Base-by-base conservation (phyloP, 176 grass and related monocot species). In the Cocos nucifera region DNA sequence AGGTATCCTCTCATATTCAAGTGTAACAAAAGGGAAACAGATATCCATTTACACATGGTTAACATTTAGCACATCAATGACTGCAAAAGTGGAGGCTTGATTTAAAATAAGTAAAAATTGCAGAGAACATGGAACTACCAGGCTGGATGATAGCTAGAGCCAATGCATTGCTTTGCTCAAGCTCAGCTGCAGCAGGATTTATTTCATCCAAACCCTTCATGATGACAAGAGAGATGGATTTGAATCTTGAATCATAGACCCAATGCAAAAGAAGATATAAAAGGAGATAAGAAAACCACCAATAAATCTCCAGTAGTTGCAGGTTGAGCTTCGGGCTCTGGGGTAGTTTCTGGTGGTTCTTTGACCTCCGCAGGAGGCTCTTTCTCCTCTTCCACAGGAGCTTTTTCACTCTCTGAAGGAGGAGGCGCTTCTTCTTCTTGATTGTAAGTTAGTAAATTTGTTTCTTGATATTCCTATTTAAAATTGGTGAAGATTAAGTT, bases 191-290 rank as follows among this genome's bases (percentile, higher is more conserved):
- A 66, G 79, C 64, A 53, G 93, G 93, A 62, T 92, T 88, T 56
- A 88, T 67, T 85, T 91, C 84, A 53, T 98, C 79, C 67, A 98
- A 81, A 53, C 86, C 83, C 87, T 98, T 67, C 57, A 73, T 51
- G 15, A 52, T 57, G 22, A 60, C 9, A 23, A 20, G 58, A 32
- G 67, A 73, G 58, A 66, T 54, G 32, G 28, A 3, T 14, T 44
- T 44, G 14, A 44, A 44, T 44, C 8, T 44, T 44, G 35, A 44
- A 44, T 32, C 39, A 20, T 56, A 59, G 24, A 28, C 73, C 58
- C 17, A 16, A 59, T 25, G 10, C 68, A 77, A 28, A 6, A 53
- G 26, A 0, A 50, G 12, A 18, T 14, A 24, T 52, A 44, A 18
- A 28, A n/a, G 28, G 35, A 53, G 10, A 66, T 25, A 54, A 3